Evolutionary conservation across 257 asterid genomes (phyloP), one percentile per base, ranked within the genome.

Genomic region (Petunia secreta): DNA sequence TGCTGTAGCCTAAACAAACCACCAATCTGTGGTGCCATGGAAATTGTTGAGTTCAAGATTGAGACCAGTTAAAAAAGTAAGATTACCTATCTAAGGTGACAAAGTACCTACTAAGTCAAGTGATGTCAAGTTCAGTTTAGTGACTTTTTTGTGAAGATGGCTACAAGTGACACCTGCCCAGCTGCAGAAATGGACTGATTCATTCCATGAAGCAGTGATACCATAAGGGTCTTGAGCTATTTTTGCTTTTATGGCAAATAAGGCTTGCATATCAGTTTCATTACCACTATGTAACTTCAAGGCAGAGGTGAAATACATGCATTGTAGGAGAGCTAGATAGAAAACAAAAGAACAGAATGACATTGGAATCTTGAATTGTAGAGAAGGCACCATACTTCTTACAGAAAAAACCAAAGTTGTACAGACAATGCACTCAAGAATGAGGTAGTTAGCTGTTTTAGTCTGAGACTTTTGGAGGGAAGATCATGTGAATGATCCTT

Each of bases 91-190:
- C 13, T 60, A 57, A 59, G 83, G 83, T 36, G 80, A 60, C 4
- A 80, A 55, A 41, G 75, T 34, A 36, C 83, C 83, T 36, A 38
- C 53, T 13, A 80, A 10, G 25, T 73, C 54, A 37, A n/a, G 63
- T 13, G 83, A 80, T 11, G 63, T 43, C 7, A 71, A 41, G 44
- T 80, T 43, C 5, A 80, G 48, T 41, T 34, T 9, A 13, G 52
- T 58, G 53, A 80, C 79, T 71, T 79, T 52, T 80, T 59, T 7
- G 16, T 71, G 79, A 58, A 65, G 68, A 40, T 48, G 41, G 16
- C 83, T n/a, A 71, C 79, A 80, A 41, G 41, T 44, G 44, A 80
- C 63, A 43, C 83, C 83, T 57, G n/a, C 36, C 83, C 74, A 80
- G 14, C 55, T 57, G 63, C 79, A 80, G 39, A 80, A 58, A 48